A percentile compares a stretch with the other conserved stretches of the same genome.
phyloP scores from a whole-genome alignment of 441 rosid genomes.

The Populus tomentosa region DNA sequence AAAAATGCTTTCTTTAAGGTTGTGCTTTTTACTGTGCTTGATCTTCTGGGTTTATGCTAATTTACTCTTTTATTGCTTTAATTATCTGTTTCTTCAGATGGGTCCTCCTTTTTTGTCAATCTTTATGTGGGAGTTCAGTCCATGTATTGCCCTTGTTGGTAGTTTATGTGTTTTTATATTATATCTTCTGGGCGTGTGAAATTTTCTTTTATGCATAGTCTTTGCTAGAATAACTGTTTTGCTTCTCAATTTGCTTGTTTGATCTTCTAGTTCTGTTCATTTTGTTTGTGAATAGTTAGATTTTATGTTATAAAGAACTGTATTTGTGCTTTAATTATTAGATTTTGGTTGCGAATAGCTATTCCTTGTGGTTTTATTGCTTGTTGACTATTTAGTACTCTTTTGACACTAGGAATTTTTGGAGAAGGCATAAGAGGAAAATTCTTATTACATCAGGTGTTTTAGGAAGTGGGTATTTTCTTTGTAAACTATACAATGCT shows the following conservation, averaged over 20 bases:
- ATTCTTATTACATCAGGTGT: slow-evolving; percentile 61
- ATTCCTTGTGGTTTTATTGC: slow-evolving; percentile 6
- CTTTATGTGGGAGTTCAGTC: not conserved
- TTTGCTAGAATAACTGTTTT: not conserved
- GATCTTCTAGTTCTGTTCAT: not conserved
- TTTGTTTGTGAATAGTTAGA: not conserved
- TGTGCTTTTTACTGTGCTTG: not conserved
- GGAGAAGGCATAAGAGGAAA: slow-evolving; percentile 88
- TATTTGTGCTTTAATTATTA: slow-evolving; percentile 2
- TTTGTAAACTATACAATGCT: slow-evolving; percentile 64
- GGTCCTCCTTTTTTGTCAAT: not conserved
- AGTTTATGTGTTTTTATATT: not conserved
- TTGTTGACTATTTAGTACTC: slow-evolving; percentile 14
- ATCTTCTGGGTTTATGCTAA: slow-evolving; percentile 9
- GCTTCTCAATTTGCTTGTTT: not conserved
- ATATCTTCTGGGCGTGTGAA: not conserved
- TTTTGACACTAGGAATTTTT: slow-evolving; percentile 51
- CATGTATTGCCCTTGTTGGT: not conserved
- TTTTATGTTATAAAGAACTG: not conserved
- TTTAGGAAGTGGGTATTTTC: slow-evolving; percentile 79
- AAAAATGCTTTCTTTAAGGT: slow-evolving; percentile 57
- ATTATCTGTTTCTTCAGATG: slow-evolving; percentile 9
- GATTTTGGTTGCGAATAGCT: not conserved
- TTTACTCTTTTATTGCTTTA: not conserved
- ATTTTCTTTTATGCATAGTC: not conserved